These are phyloP conservation scores for Stenogyne calaminthoides DNA, from an alignment of 305 asterid genomes.

Conservation along the genomic window DNA sequence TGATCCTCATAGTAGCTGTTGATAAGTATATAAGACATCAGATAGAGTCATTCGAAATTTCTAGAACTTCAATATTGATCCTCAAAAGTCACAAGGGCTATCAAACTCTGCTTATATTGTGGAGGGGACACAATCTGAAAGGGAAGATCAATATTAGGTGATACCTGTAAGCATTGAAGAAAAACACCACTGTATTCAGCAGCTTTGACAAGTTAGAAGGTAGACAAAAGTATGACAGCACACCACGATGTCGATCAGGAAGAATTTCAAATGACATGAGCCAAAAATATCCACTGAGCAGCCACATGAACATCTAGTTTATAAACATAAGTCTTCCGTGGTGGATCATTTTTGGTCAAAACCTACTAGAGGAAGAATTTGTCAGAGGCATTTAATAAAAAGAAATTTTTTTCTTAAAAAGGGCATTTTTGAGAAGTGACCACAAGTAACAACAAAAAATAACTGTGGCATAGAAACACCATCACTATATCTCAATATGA, in stretches of 20 bases:
- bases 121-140: slow-evolving; percentile 27
- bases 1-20: slow-evolving; percentile 92
- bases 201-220: too few species aligned
- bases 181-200: too few species aligned
- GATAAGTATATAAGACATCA: slow-evolving; percentile 32
- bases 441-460: slow-evolving; percentile 16
- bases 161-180: too few species aligned
- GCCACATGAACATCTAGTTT: slow-evolving; percentile 89
- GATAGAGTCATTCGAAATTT: slow-evolving; percentile 16
- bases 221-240: too few species aligned
- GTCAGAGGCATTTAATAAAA: slow-evolving; percentile 16
- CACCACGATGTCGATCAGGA: too few species aligned
- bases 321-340: slow-evolving; percentile 86
- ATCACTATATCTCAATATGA: background rate
- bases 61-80: slow-evolving; percentile 19
- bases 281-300: slow-evolving; percentile 90
- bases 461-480: background rate
- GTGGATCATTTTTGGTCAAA: slow-evolving; percentile 87
- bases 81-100: slow-evolving; percentile 16
- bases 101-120: slow-evolving; percentile 23
- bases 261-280: too few species aligned
- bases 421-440: background rate
- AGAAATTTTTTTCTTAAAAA: background rate
- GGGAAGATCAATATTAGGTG: too few species aligned
- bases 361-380: slow-evolving; percentile 47